Conservation (phyloP, 768 basidiomycete species). For the Hydnomerulius pinastri region DNA sequence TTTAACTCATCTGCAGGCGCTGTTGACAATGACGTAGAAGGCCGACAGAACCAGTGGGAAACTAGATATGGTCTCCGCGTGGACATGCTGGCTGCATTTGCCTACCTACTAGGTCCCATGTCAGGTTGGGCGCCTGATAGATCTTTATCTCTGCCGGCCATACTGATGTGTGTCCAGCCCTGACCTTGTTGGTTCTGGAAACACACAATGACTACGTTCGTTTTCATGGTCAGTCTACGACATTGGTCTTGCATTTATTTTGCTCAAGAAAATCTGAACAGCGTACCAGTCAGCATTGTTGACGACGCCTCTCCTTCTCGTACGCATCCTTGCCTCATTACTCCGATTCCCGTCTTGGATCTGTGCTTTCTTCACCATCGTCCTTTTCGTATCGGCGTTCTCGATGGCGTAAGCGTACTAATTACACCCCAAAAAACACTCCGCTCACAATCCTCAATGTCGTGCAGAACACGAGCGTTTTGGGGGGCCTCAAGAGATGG, state of each 20-base stretch:
- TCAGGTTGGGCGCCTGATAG: slow-evolving; percentile 53
- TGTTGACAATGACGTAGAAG: slow-evolving; percentile 38
- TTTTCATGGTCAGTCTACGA: slow-evolving; percentile 61
- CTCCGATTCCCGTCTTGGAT: slow-evolving; percentile 56
- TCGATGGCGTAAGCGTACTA: slow-evolving; percentile 58
- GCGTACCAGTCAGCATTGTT: slow-evolving; percentile 80
- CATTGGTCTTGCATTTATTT: slow-evolving; percentile 4
- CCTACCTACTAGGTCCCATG: slow-evolving; percentile 70
- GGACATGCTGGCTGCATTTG: slow-evolving; percentile 62
- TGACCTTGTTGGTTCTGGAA: slow-evolving; percentile 68
- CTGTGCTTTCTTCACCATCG: slow-evolving; percentile 47
- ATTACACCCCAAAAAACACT: neutral
- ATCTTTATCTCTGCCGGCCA: neutral
- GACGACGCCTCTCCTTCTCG: slow-evolving; percentile 58
- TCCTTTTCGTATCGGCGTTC: slow-evolving; percentile 41
- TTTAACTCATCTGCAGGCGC: slow-evolving; percentile 48
- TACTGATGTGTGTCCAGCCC: slow-evolving; percentile 41
- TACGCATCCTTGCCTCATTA: slow-evolving; percentile 57
- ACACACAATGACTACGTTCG: slow-evolving; percentile 76
- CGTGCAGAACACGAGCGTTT: slow-evolving; percentile 49
- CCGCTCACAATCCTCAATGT: slow-evolving; percentile 16
- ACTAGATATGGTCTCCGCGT: slow-evolving; percentile 67
- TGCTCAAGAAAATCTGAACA: slow-evolving; percentile 31
- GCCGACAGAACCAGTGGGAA: slow-evolving; percentile 63
- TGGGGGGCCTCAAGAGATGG: slow-evolving; percentile 51